These are phyloP conservation scores for Schizochytrium sp. DNA, from an alignment of 108 stramenopile genomes.

Conservation along the genomic window DNA sequence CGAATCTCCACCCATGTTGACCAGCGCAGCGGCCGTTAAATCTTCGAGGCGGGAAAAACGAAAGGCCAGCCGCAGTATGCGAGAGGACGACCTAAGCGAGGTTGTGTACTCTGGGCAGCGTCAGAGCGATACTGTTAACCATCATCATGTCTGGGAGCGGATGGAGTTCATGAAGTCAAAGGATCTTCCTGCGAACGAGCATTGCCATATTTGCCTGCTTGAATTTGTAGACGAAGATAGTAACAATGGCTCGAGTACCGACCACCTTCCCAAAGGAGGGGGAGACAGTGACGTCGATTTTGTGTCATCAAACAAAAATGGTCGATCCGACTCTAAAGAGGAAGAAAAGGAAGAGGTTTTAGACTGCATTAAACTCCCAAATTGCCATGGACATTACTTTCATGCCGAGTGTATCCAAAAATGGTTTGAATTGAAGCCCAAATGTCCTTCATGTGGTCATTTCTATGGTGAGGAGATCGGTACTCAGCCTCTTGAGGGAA, in stretches of 20 bases:
- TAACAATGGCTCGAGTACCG: neutral
- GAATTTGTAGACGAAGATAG: neutral
- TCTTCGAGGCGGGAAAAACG: neutral
- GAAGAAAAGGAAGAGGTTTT: neutral
- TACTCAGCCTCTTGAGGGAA: neutral
- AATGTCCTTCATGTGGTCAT: constrained; percentile 17
- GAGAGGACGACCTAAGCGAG: neutral
- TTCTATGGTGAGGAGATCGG: constrained; percentile 48
- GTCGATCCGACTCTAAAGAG: neutral
- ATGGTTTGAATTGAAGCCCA: constrained; percentile 51
- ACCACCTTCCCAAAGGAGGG: neutral
- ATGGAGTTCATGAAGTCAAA: constrained; percentile 20
- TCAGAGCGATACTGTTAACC: neutral
- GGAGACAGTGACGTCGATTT: neutral
- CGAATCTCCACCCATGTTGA: neutral
- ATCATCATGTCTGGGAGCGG: constrained; percentile 7
- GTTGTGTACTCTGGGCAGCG: neutral
- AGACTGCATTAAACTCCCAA: neutral
- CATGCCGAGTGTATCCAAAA: constrained; percentile 31
- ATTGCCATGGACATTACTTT: constrained; percentile 53
- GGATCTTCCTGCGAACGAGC: neutral
- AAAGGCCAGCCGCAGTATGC: neutral
- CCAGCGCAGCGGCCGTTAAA: neutral
- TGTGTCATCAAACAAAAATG: neutral
- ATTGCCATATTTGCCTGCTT: constrained; percentile 16